Evolutionary conservation across 768 basidiomycete species (phyloP), one percentile per base, ranked within the genome.

Genomic region (Hypholoma sublateritium): DNA sequence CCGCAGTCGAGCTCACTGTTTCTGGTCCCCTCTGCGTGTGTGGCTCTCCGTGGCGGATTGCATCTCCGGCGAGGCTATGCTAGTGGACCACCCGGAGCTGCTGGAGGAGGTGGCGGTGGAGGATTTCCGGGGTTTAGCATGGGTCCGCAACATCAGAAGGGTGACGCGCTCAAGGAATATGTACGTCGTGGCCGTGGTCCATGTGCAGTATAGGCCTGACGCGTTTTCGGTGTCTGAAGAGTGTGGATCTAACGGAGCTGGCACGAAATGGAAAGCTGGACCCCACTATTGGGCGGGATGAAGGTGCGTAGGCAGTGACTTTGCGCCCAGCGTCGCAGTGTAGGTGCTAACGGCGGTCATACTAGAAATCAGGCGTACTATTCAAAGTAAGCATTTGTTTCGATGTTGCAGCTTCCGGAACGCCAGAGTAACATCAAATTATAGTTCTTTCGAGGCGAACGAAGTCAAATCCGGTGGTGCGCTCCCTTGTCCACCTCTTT

Each of bases 391-490:
- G 86, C 70, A 60, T 22, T 5, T 6, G 5, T 9, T 32, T 21
- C 3, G 36, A 8, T 19, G 5, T 35, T 8, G 6, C 16, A 21
- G 8, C 2, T 8, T 3, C 3, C 1, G n/a, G 17, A 25, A 19
- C 2, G 17, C 7, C 1, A 43, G 37, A 2, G 8, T 52, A 7
- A 53, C 35, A 14, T 34, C 14, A 24, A 21, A 25, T 52, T 8
- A 2, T 56, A 92, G 91, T 95, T 64, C 76, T 95, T 8, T 94
- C 91, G 22, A 79, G 93, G 42, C 72, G 95, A 65, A 96, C 94
- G 2, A 97, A 97, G 70, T 92, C 90, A 7, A 95, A 96, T 64
- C 94, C 93, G 4, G 92, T 95, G 62, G 90, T 86, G 70, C 50
- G 86, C 74, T 7, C 17, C 39, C 16, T 39, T 16, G 16, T 42